Conservation (phyloP, 2,329 filamentous ascomycete species). For the Sclerotinia trifoliorum region DNA sequence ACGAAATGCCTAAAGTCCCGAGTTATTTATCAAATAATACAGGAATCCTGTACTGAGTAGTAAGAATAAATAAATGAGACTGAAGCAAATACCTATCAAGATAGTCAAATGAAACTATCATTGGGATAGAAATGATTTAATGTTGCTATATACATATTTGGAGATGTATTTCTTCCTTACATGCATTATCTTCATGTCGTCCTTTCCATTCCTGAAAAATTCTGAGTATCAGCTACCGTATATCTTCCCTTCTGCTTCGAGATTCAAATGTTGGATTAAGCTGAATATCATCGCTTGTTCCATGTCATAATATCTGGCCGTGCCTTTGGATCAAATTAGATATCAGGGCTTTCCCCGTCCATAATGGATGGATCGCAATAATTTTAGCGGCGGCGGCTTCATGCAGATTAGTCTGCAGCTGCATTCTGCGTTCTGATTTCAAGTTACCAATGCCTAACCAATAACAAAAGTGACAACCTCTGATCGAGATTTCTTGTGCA, state of each 20-base stretch:
- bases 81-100: neutral
- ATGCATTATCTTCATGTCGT: neutral
- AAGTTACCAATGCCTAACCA: neutral
- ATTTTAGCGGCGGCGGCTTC: neutral
- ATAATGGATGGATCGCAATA: neutral
- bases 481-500: neutral
- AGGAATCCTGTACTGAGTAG: no score
- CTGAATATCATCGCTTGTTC: neutral
- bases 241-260: neutral
- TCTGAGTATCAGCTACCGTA: no score
- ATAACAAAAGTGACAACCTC: neutral
- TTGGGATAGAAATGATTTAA: neutral
- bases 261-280: neutral
- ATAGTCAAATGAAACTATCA: conserved; percentile 1
- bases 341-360: neutral
- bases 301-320: neutral
- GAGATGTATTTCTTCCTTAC: neutral
- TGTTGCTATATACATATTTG: neutral
- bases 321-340: neutral
- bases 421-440: neutral
- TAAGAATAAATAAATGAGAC: neutral
- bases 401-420: neutral
- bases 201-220: neutral
- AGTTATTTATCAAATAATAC: neutral
- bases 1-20: neutral